Evolutionary conservation across 768 basidiomycete species (phyloP).

Genomic region (Rhizopogon rudus): DNA sequence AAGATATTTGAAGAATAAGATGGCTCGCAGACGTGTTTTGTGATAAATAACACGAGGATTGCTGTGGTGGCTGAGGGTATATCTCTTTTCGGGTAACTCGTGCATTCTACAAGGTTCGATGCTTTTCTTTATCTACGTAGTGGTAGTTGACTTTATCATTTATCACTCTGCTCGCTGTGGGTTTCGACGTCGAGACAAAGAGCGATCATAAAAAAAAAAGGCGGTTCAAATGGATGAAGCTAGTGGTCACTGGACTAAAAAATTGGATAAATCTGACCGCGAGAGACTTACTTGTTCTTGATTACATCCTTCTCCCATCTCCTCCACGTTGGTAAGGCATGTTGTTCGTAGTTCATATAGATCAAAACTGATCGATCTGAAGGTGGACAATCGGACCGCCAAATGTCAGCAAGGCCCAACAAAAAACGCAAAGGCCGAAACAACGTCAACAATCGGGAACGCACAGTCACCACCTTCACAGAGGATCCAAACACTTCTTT

Average conservation of each 20-base stretch:
- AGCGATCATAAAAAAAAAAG: neutral
- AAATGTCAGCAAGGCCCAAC: conserved; percentile 57
- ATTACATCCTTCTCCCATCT: neutral
- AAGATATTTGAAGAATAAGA: neutral
- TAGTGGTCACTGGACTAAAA: no score
- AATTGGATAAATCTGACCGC: neutral
- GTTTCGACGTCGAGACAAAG: no score
- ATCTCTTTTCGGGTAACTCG: neutral
- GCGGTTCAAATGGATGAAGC: no score
- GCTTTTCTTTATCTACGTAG: neutral
- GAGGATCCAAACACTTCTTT: conserved; percentile 52
- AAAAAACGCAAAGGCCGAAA: conserved; percentile 58
- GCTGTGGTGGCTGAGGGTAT: neutral
- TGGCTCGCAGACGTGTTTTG: conserved; percentile 8
- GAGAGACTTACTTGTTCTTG: neutral
- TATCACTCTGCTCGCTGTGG: no score
- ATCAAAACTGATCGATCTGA: conserved; percentile 7
- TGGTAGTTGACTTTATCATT: no score
- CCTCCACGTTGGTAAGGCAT: conserved; percentile 1
- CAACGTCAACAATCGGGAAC: conserved; percentile 52
- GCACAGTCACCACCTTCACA: conserved; percentile 65
- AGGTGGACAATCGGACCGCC: conserved; percentile 4
- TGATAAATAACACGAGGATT: neutral
- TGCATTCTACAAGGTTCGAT: conserved; percentile 1
- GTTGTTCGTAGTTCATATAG: neutral